Evolutionary conservation across 148 eudicot genomes (phyloP), one percentile per base, ranked within the genome.

Genomic region (Silene conica): DNA sequence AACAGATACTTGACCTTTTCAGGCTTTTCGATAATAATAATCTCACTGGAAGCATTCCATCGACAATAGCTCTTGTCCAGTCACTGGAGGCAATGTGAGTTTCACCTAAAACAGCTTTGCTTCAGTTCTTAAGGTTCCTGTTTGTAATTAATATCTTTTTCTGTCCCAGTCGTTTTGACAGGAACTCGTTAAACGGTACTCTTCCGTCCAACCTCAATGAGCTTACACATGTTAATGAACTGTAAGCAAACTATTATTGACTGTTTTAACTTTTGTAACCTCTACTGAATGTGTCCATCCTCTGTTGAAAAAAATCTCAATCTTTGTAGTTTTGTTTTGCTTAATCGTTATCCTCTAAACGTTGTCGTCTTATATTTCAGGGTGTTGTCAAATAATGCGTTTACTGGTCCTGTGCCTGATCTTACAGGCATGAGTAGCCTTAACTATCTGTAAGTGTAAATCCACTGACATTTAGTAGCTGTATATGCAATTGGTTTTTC

Each of bases 21-120:
- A 94, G 98, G 83, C 83, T 94, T 70, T 81, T 94, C 58, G 96
- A 91, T 80, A 87, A 87, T 85, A 94, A 94, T 76, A 43, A 63
- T 12, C 78, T 94, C 63, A 82, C 73, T 46, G 96, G 96, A 3
- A 73, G 46, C 59, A 80, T 94, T 68, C 98, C 98, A 70, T n/a
- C 69, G 9, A 65, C 96, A 9, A 67, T 94, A 46, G 96, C 90
- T 71, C 62, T 70, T 75, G 89, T 92, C 63, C 74, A 78, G 69
- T 79, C 85, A 74, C 70, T 94, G 81, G 84, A 82, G 79, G 83
- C 86, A 63, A 69, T 94, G 98, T 94, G 78, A 89, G 98, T 88
- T 80, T 76, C 59, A 48, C 21, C 41, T 66, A 6, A 22, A 3
- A 11, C 28, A 52, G 22, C 20, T 69, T 46, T 10, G 57, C 6